These are phyloP conservation scores for Yamadazyma aaseri DNA, from an alignment of 1,139 yeast species.

Conservation along the genomic window DNA sequence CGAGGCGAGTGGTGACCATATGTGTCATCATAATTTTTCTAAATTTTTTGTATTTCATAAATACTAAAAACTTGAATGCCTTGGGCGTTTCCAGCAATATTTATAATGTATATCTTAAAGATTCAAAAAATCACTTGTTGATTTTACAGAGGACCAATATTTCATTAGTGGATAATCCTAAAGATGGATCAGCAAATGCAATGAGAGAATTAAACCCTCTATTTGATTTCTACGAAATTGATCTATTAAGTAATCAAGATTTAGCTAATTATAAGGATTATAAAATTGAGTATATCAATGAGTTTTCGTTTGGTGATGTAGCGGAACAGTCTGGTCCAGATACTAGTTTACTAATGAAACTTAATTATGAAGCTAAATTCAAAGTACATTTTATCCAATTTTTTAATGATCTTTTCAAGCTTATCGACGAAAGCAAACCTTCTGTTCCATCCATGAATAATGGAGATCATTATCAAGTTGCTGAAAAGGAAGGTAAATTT, in stretches of 20 bases:
- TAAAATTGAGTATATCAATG: slow-evolving; percentile 15
- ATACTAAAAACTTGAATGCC: no score
- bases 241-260: background rate
- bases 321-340: background rate
- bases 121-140: slow-evolving; percentile 5
- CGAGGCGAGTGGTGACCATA: background rate
- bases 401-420: slow-evolving; percentile 18
- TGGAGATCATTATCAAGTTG: slow-evolving; percentile 26
- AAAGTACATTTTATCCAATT: slow-evolving; percentile 17
- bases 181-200: background rate
- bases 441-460: slow-evolving; percentile 22
- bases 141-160: slow-evolving; percentile 5
- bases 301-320: slow-evolving; percentile 18
- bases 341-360: slow-evolving; percentile 15
- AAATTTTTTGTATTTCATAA: background rate
- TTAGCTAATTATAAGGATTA: slow-evolving; percentile 1
- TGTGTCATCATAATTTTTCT: no score
- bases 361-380: slow-evolving; percentile 20
- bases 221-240: background rate
- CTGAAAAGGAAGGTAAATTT: slow-evolving; percentile 19
- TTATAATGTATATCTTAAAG: slow-evolving; percentile 6
- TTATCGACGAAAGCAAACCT: slow-evolving; percentile 24
- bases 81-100: no score
- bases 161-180: slow-evolving; percentile 1
- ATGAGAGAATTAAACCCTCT: background rate